These are phyloP conservation scores for Plasmodium gallinaceum DNA, from an alignment of 169 alveolate species.

Conservation along the genomic window DNA sequence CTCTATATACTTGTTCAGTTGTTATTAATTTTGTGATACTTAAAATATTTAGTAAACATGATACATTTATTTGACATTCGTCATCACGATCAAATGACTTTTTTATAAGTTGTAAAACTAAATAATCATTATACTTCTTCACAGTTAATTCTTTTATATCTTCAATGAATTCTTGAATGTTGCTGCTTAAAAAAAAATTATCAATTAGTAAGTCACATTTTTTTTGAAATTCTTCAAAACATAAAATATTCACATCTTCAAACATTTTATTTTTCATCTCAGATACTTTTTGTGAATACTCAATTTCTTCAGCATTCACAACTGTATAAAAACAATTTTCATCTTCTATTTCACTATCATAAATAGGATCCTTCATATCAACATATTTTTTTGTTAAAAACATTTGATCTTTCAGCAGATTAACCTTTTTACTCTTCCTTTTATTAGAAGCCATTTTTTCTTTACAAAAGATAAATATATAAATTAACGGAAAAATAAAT, in stretches of 20 bases:
- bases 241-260: slow-evolving; percentile 59
- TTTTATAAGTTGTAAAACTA: slow-evolving; percentile 57
- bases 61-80: slow-evolving; percentile 69
- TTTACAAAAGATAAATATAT: background rate
- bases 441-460: slow-evolving; percentile 37
- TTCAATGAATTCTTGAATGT: slow-evolving; percentile 60
- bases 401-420: slow-evolving; percentile 69
- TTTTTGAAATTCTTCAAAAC: slow-evolving; percentile 71
- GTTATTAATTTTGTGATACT: slow-evolving; percentile 63
- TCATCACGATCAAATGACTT: slow-evolving; percentile 71
- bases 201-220: slow-evolving; percentile 57
- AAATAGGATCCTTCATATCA: slow-evolving; percentile 76
- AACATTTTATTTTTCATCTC: slow-evolving; percentile 72
- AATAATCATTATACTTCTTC: slow-evolving; percentile 63
- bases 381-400: slow-evolving; percentile 66
- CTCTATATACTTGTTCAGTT: slow-evolving; percentile 73
- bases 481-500: background rate
- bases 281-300: slow-evolving; percentile 60
- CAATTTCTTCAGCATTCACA: slow-evolving; percentile 66
- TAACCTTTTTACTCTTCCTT: slow-evolving; percentile 50
- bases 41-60: slow-evolving; percentile 53
- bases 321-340: slow-evolving; percentile 75
- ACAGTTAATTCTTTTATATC: slow-evolving; percentile 60
- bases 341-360: slow-evolving; percentile 76
- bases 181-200: slow-evolving; percentile 41